Base-by-base conservation (phyloP, 495 filamentous ascomycete species). In the Xylaria venustula region DNA sequence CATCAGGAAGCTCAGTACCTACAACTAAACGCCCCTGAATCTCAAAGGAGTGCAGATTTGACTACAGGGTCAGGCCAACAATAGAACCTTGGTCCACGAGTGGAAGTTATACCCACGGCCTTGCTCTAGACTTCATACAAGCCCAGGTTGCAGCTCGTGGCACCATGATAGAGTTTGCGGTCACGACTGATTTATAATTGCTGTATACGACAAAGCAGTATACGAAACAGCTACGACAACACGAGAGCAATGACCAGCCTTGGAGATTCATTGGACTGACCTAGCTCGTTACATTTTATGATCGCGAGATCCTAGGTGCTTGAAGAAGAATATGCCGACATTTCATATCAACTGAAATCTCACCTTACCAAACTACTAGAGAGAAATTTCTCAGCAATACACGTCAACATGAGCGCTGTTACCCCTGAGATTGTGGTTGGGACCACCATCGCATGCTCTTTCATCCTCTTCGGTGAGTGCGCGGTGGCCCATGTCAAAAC, bases 401-500 rank as follows among this genome's bases (percentile, higher is more conserved):
- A 32, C 1, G 1, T 41, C 8, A 68, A 59, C 41, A 44, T 66
- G 50, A n/a, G n/a, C n/a, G 51, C 54, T 7, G 34, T 71, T 22
- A 37, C 67, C 22, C 28, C 68, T 11, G 64, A 73, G 30, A 63
- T 68, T 26, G 67, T 78, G 28, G 54, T 74, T 25, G 73, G 72
- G 37, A 71, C 70, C 8, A 74, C 71, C n/a, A 61, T 75, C 36
- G 74, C 75, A 22, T 75, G 68, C 58, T 78, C 75, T 14, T 77
- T 78, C 71, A 78, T 79, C 53, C 70, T 81, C 26, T 72, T 77
- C 22, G 78, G 78, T 77, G 56, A 54, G 65, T 65, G 26, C 15
- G 32, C 23, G 1, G 17, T 8, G 8, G n/a, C n/a, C 15, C 4
- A 2, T 28, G 15, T 11, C 7, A 2, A 28, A 17, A 0, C 23